phyloP scores from a whole-genome alignment of 2,329 filamentous ascomycete genomes.

The Fusarium anthophilum region DNA sequence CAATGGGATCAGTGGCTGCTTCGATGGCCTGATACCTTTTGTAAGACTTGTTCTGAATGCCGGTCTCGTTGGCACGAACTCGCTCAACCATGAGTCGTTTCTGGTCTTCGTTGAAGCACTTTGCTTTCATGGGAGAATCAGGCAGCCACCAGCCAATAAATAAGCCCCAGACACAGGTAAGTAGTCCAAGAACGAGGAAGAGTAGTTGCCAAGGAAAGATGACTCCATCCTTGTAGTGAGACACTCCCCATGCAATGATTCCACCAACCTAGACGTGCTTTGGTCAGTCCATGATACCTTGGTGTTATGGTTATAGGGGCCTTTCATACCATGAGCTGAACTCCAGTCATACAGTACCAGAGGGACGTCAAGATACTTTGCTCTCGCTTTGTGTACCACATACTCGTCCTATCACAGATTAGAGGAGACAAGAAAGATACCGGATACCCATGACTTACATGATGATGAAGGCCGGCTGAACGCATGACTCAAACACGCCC shows the following conservation, averaged over 20 bases:
- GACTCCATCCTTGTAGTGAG: not conserved
- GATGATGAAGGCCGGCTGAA: constrained; percentile 57
- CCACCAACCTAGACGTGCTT: not conserved
- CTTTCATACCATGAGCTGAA: not conserved
- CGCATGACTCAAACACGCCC: constrained; percentile 57
- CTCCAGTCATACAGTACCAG: not conserved
- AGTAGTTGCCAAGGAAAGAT: not conserved
- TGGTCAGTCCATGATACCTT: not conserved
- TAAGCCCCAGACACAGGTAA: not conserved
- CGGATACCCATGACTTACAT: constrained; percentile 34
- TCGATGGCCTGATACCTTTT: not conserved
- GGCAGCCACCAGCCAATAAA: not conserved
- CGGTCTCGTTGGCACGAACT: not conserved
- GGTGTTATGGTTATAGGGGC: not conserved
- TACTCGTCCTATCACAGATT: constrained; percentile 9
- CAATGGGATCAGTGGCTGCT: not conserved
- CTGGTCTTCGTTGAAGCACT: not conserved
- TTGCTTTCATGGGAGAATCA: not conserved
- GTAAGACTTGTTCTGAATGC: not conserved
- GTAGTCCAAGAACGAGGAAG: not conserved
- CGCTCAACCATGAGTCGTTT: not conserved
- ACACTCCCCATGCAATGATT: not conserved
- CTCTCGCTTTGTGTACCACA: not conserved
- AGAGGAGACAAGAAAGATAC: fast-evolving
- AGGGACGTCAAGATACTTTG: not conserved